Conservation (phyloP, 495 filamentous ascomycete species). For the Aspergillus incahuasiensis region DNA sequence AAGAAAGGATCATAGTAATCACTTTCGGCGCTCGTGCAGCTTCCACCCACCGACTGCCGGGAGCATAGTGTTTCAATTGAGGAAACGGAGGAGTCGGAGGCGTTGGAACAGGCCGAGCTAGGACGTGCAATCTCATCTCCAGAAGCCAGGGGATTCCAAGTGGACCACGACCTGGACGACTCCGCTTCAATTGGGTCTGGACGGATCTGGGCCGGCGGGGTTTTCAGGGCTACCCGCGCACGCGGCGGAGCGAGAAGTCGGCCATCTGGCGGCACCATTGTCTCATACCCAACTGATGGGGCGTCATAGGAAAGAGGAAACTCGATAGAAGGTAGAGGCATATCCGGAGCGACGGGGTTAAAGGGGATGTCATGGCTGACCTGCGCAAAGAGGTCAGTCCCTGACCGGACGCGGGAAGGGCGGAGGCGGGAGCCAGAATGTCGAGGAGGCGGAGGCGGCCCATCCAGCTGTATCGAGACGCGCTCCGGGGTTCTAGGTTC, state of each 20-base stretch:
- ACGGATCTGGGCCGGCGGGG: constrained; percentile 55
- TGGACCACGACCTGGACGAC: constrained; percentile 25
- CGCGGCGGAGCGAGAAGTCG: constrained; percentile 48
- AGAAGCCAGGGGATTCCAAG: constrained; percentile 30
- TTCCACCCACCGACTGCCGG: constrained; percentile 59
- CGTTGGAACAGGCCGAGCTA: constrained; percentile 54
- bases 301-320: constrained; percentile 30
- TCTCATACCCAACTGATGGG: constrained; percentile 18
- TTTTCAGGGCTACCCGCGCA: constrained; percentile 54
- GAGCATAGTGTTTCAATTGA: constrained; percentile 62
- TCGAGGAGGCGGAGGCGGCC: constrained; percentile 46
- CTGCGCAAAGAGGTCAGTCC: constrained; percentile 39
- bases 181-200: constrained; percentile 30
- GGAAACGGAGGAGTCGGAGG: constrained; percentile 66
- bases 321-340: constrained; percentile 59
- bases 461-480: constrained; percentile 34
- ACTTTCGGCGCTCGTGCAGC: constrained; percentile 64
- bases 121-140: constrained; percentile 48
- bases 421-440: constrained; percentile 49
- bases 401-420: constrained; percentile 41
- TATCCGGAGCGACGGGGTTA: constrained; percentile 33
- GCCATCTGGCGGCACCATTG: constrained; percentile 29
- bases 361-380: constrained; percentile 30
- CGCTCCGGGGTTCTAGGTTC: constrained; percentile 58
- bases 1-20: constrained; percentile 56